Evolutionary conservation across 805 yeast species (phyloP), one percentile per base, ranked within the genome.

Genomic region (Deakozyma indianensis): DNA sequence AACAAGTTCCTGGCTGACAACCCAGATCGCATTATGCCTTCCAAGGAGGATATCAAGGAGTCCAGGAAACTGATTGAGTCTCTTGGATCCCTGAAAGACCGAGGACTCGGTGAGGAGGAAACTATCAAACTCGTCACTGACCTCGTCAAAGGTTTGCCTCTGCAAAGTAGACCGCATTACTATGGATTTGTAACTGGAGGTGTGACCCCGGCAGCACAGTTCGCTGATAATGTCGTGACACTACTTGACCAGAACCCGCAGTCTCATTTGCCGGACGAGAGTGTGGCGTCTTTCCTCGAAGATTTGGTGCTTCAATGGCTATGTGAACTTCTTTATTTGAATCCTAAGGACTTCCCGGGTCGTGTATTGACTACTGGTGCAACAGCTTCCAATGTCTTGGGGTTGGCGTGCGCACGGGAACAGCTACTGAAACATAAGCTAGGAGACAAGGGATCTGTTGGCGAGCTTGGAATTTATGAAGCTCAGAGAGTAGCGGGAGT

Each of bases 181-280:
- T 52, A 51, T 43, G 57, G 57, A 2, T 51, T 53, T 32, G 57
- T 53, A 22, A 51, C 51, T 24, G 57, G 57, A 16, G 53, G 56
- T 9, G 48, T 43, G 9, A 53, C 57, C 7, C 57, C 57, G 9
- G 56, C 56, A 21, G 56, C 57, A n/a, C 42, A 35, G 7, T n/a
- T 48, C 21, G 57, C 53, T 16, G 57, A 53, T 41, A 47, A 46
- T 20, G 20, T 52, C 23, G 52, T 47, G 11, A 43, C 53, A 2
- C 41, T 45, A 29, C 43, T 35, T 24, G 57, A 53, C 40, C 51
- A 47, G 24, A 52, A 49, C 29, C 47, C 46, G 20, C 41, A 38
- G 2, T 45, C 41, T 16, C 50, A 49, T 27, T 38, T 46, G 21
- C 50, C 48, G 5, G 38, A 40, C 11, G 50, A 47, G 25, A 41